Evolutionary conservation across 2,329 filamentous ascomycete genomes (phyloP).

Genomic region (Colletotrichum sp.): DNA sequence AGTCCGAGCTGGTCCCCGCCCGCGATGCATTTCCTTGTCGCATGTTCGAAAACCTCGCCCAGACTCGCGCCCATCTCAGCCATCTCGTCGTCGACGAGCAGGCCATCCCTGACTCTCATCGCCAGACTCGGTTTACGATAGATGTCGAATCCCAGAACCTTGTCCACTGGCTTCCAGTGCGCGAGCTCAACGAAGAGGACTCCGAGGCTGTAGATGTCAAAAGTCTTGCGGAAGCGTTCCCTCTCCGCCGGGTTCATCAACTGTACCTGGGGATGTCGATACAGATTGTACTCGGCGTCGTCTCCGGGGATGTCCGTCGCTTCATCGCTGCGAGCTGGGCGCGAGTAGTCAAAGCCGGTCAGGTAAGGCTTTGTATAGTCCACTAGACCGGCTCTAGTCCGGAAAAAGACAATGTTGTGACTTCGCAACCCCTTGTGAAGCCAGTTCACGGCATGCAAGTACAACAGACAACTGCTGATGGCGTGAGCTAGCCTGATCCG

Average conservation of each 20-base stretch:
- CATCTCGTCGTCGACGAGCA: conserved; percentile 34
- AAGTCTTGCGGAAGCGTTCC: conserved; percentile 50
- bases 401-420: conserved; percentile 59
- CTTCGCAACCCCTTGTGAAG: conserved; percentile 62
- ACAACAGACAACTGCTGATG: conserved; percentile 57
- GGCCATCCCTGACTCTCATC: conserved; percentile 35
- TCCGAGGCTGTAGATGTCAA: conserved; percentile 59
- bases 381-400: conserved; percentile 32
- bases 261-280: conserved; percentile 53
- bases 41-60: conserved; percentile 44
- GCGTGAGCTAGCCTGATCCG: conserved; percentile 56
- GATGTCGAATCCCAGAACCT: conserved; percentile 44
- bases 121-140: conserved; percentile 40
- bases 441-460: conserved; percentile 61
- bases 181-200: conserved; percentile 58
- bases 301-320: conserved; percentile 54
- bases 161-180: conserved; percentile 54
- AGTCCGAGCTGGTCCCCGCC: conserved; percentile 43
- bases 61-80: conserved; percentile 40
- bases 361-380: conserved; percentile 48
- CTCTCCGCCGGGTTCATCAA: conserved; percentile 35
- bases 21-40: conserved; percentile 39
- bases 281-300: conserved; percentile 51
- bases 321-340: conserved; percentile 54
- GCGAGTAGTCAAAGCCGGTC: conserved; percentile 60